Conservation (phyloP, 2,329 filamentous ascomycete species). For the Epicoccum sorghinum region DNA sequence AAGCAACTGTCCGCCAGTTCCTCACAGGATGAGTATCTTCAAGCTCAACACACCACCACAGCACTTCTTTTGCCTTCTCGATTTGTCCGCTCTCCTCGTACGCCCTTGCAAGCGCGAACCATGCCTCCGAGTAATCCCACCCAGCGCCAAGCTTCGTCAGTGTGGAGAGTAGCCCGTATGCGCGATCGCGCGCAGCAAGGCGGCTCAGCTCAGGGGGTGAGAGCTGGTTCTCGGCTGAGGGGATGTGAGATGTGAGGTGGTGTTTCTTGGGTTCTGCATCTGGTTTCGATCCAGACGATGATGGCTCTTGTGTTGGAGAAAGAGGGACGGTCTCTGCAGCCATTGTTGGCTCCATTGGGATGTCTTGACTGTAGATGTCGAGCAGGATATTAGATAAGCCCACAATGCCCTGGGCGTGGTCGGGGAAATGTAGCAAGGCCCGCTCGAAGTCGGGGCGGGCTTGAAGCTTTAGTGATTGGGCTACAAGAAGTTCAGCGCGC, state of each 20-base stretch:
- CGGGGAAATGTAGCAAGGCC: constrained; percentile 76
- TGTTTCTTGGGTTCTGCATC: constrained; percentile 29
- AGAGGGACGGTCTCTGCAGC: constrained; percentile 21
- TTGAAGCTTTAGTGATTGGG: constrained; percentile 66
- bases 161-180: constrained; percentile 79
- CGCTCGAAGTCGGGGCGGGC: constrained; percentile 82
- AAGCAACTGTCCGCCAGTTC: constrained; percentile 72
- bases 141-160: constrained; percentile 84
- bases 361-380: constrained; percentile 75
- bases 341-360: constrained; percentile 63
- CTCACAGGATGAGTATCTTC: constrained; percentile 84
- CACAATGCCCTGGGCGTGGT: constrained; percentile 81
- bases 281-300: not conserved
- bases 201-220: constrained; percentile 77
- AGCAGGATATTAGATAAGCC: constrained; percentile 84
- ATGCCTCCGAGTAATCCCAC: constrained; percentile 93
- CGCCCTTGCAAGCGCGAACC: constrained; percentile 84
- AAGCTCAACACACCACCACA: constrained; percentile 98
- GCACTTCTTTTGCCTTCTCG: constrained; percentile 86
- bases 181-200: constrained; percentile 87
- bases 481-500: constrained; percentile 71
- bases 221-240: constrained; percentile 43
- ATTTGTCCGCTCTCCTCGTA: constrained; percentile 86
- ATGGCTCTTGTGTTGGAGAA: constrained; percentile 13
- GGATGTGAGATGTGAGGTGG: constrained; percentile 60